A percentile compares a stretch with the other conserved stretches of the same genome.
Conservation (phyloP, 225 moss, liverwort and hornwort species). For the Ulota crispa region DNA sequence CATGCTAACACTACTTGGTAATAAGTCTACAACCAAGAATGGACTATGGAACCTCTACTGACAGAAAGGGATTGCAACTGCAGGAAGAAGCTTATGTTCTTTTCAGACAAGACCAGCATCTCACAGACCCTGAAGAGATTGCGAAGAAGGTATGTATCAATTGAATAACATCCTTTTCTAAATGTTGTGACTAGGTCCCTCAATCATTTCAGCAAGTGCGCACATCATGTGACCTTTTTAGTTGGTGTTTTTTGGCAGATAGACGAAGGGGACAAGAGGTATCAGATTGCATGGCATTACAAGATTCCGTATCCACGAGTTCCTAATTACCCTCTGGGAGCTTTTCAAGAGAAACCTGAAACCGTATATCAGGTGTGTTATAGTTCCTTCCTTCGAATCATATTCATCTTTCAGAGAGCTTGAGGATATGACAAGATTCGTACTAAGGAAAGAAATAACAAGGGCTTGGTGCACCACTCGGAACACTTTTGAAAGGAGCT, state of each 20-base stretch:
- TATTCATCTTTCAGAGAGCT: background rate
- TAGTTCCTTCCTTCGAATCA: background rate
- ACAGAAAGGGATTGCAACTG: conserved; percentile 21
- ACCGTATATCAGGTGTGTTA: conserved; percentile 61
- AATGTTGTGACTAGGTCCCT: background rate
- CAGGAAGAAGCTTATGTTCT: conserved; percentile 70
- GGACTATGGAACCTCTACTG: background rate
- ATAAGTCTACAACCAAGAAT: background rate
- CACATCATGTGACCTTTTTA: background rate
- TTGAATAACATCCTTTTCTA: background rate
- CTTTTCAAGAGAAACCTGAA: conserved; percentile 75
- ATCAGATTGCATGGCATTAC: conserved; percentile 95
- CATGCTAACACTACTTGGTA: background rate
- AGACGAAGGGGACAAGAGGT: conserved; percentile 87
- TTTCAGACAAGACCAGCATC: conserved; percentile 59
- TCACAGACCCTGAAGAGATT: conserved; percentile 58
- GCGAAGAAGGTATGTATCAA: conserved; percentile 55
- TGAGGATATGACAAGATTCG: background rate
- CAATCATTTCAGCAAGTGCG: background rate
- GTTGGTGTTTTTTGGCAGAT: conserved; percentile 43
- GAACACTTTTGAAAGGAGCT: no score
- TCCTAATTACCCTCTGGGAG: conserved; percentile 77
- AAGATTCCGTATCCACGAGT: conserved; percentile 96
- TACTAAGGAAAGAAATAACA: background rate
- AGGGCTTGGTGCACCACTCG: background rate